Base-by-base conservation (phyloP, 2,329 filamentous ascomycete species). In the Coleophoma crateriformis region DNA sequence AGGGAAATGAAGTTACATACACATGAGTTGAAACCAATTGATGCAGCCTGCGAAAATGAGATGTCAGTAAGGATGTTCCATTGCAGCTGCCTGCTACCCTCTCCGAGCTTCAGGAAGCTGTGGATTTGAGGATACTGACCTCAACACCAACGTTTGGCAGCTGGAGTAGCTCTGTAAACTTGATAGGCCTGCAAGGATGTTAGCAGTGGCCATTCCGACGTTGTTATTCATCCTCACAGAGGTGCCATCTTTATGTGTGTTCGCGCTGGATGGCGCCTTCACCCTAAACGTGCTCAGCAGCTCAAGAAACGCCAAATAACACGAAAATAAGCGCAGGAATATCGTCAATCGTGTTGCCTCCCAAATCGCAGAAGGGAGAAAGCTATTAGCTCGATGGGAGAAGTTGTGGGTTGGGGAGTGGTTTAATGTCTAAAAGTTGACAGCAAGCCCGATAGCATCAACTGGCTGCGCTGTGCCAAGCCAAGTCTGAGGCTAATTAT, bases 121-220 rank as follows among this genome's bases (percentile, higher is more conserved):
- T 49, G 50, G 51, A 59, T 44, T 20, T 48, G 33, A 34, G 33
- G 45, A 48, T 32, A 73, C 76, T 59, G 76, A 79, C 76, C 64
- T 71, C 70, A 62, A 79, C 76, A 58, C 72, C 75, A 58, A 70
- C 66, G 64, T 69, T 74, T 58, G 74, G 77, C 68, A 79, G 71
- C 77, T 91, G 88, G 70, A 92, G 80, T 66, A 92, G 82, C 84
- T 95, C 90, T 70, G 87, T 87, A 73, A 96, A 95, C 78, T 90
- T 90, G 75, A 96, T 95, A 66, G 88, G 90, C 67, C 33, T 37
- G 15, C 7, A 38, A 19, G 7, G 19, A 17, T 19, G 45, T 46
- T 37, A 38, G 33, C 8, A 19, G 20, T 15, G 17, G 34, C 13
- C 19, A 11, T 4, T 27, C 20, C 20, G 33, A 37, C 12, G n/a